Conservation (phyloP, 2,329 filamentous ascomycete species). For the Cadophora luteo-olivacea region DNA sequence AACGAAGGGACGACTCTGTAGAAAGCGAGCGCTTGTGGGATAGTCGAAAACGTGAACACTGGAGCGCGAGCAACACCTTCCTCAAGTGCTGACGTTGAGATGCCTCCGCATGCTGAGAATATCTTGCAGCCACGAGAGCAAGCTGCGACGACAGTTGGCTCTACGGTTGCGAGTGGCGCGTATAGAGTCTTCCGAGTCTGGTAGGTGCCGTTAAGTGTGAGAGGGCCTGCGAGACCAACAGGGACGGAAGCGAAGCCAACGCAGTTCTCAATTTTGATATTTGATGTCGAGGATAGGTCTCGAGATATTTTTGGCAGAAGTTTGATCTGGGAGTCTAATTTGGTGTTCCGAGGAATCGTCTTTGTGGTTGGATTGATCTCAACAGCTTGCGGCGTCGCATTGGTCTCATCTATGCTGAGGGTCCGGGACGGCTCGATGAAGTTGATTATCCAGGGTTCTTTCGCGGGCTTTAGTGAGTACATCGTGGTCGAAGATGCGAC, state of each 20-base stretch:
- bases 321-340: neutral
- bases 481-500: neutral
- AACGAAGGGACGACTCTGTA: constrained; percentile 11
- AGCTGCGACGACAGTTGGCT: constrained; percentile 42
- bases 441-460: neutral
- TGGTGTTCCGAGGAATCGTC: no score
- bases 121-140: constrained; percentile 44
- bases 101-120: constrained; percentile 35
- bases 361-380: no score
- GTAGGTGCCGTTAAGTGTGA: constrained; percentile 31
- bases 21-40: constrained; percentile 36
- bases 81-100: constrained; percentile 34
- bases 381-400: no score
- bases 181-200: constrained; percentile 28
- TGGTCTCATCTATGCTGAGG: neutral
- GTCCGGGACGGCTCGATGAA: neutral
- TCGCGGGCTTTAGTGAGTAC: neutral
- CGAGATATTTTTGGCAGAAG: neutral
- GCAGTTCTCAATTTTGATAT: constrained; percentile 36
- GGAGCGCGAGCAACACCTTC: constrained; percentile 39
- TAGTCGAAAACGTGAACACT: constrained; percentile 37
- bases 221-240: constrained; percentile 37
- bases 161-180: constrained; percentile 43
- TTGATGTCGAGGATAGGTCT: neutral
- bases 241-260: constrained; percentile 36